Evolutionary conservation across 495 filamentous ascomycete genomes (phyloP).

Genomic region (Xylaria sp.): DNA sequence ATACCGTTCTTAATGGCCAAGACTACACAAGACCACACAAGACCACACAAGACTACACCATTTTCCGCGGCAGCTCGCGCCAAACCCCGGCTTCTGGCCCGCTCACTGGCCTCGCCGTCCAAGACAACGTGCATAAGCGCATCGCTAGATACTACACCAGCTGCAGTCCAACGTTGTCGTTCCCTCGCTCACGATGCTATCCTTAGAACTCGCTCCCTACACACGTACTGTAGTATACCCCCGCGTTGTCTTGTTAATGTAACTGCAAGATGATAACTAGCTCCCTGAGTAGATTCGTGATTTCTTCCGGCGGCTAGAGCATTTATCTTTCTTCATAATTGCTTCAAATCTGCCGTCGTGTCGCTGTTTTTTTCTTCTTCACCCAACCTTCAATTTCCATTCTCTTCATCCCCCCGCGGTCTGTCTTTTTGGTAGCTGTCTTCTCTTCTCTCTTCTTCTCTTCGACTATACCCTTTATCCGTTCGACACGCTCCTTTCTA

Average conservation of each 20-base stretch:
- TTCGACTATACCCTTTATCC: constrained; percentile 4
- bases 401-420: neutral
- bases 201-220: neutral
- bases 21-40: too few relatives aligned
- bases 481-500: constrained; percentile 13
- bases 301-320: constrained; percentile 4
- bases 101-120: constrained; percentile 17
- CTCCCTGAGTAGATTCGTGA: neutral
- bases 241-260: neutral
- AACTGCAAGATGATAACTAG: neutral
- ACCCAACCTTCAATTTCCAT: neutral
- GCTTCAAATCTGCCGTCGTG: neutral
- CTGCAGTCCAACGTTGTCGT: neutral
- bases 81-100: constrained; percentile 15
- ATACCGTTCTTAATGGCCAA: too few relatives aligned
- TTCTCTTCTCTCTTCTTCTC: constrained; percentile 14
- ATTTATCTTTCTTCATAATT: constrained; percentile 16
- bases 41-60: neutral
- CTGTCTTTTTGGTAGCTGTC: neutral
- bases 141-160: constrained; percentile 16
- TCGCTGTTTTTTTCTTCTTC: neutral
- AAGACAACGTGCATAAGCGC: constrained; percentile 16
- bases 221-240: too few relatives aligned
- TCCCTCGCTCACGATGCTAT: constrained; percentile 15
- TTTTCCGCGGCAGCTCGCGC: constrained; percentile 4